These are phyloP conservation scores for Bimuria novae-zelandiae DNA, from an alignment of 2,329 filamentous ascomycete species.

Conservation along the genomic window DNA sequence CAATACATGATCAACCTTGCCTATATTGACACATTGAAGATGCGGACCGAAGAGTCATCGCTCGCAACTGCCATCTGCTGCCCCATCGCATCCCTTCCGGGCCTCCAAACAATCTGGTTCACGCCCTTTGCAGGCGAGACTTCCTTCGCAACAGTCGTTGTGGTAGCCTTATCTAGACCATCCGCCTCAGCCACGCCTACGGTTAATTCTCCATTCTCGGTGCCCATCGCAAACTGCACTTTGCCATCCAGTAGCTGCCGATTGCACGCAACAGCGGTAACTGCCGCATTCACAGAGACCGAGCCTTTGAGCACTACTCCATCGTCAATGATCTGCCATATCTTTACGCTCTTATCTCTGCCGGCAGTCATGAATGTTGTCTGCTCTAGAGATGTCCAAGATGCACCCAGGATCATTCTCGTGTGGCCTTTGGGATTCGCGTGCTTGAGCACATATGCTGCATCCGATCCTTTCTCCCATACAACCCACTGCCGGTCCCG, in stretches of 20 bases:
- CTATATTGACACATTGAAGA: constrained; percentile 27
- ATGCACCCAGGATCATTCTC: constrained; percentile 87
- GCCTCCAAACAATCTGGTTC: constrained; percentile 43
- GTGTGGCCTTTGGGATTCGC: constrained; percentile 83
- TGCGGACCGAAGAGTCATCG: constrained; percentile 48
- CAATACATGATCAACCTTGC: too few species aligned
- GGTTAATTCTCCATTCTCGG: constrained; percentile 35
- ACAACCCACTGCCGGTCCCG: constrained; percentile 90
- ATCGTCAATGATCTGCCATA: constrained; percentile 53
- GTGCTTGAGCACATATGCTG: constrained; percentile 62
- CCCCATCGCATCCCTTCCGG: constrained; percentile 11
- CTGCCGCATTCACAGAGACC: constrained; percentile 28
- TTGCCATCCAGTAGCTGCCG: background rate
- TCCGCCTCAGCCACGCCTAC: constrained; percentile 15
- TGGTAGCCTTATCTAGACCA: constrained; percentile 20
- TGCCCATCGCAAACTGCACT: constrained; percentile 38
- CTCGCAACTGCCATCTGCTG: constrained; percentile 47
- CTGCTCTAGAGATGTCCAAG: constrained; percentile 66
- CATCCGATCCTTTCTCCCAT: constrained; percentile 61
- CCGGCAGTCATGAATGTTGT: constrained; percentile 82
- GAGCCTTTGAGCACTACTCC: constrained; percentile 30
- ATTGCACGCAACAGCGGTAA: constrained; percentile 37
- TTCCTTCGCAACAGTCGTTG: constrained; percentile 13
- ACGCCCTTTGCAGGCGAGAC: constrained; percentile 34
- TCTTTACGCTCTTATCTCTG: constrained; percentile 78